Evolutionary conservation across 2,329 filamentous ascomycete species (phyloP), one percentile per base, ranked within the genome.

Genomic region (Colletotrichum tabaci): DNA sequence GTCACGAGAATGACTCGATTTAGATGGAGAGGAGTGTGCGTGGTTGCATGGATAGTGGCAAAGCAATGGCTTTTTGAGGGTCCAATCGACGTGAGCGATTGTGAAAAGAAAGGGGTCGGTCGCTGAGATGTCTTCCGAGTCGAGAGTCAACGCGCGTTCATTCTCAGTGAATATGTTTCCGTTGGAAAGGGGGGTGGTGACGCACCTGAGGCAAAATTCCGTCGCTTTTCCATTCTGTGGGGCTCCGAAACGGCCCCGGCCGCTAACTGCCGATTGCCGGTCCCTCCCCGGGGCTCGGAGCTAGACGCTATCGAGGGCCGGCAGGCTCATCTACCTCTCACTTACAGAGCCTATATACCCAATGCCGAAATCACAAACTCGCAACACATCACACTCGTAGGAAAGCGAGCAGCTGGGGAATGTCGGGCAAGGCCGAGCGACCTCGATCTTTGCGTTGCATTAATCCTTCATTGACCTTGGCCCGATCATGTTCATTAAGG

Each of bases 401-500:
- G n/a, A 12, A 30, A 4, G 16, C 16, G 2, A 56, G 13, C 10
- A 6, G 21, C 7, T 9, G 35, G 46, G 13, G 18, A 56, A 52
- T 61, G 13, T 38, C n/a, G 18, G 56, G 30, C 35, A 46, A 58
- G 56, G 67, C 63, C 23, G 18, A 44, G 21, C 18, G 57, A 30
- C 56, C 56, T 55, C 57, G 16, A n/a, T 30, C n/a, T 47, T 67
- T 57, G 42, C 42, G 44, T 71, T 67, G 56, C 57, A 67, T 61
- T 61, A 56, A 46, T 50, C 15, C 57, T 57, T 44, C 57, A 13
- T 44, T 26, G 50, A 44, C 42, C 18, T 52, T 46, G 55, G 26
- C 52, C 68, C 50, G 47, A 61, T 68, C 65, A 68, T 68, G 30
- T 63, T 71, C 65, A 71, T 71, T 68, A 68, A 68, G 58, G 53